phyloP scores from a whole-genome alignment of 2,329 filamentous ascomycete species.

The Rhinocladiella similis region DNA sequence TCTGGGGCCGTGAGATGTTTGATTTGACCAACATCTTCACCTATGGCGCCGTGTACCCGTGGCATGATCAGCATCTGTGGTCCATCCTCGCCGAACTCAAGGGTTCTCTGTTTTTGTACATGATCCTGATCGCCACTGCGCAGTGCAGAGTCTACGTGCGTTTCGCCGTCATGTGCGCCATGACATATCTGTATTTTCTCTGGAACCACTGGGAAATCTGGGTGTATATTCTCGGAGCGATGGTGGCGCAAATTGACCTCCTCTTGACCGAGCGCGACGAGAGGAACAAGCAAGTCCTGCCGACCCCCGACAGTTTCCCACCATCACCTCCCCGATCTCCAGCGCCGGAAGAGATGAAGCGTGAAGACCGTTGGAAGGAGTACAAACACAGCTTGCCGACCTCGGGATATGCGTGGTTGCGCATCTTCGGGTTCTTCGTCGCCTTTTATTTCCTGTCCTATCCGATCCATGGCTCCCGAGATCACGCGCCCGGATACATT shows the following conservation, averaged over 20 bases:
- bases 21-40: constrained; percentile 26
- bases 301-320: constrained; percentile 3
- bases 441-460: constrained; percentile 47
- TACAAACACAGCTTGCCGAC: neutral
- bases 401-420: neutral
- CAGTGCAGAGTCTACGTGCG: constrained; percentile 37
- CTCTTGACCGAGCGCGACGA: constrained; percentile 34
- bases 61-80: constrained; percentile 50
- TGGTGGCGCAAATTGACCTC: constrained; percentile 46
- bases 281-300: constrained; percentile 30
- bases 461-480: constrained; percentile 37
- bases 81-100: constrained; percentile 50
- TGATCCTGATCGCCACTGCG: constrained; percentile 42
- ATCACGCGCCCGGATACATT: constrained; percentile 44
- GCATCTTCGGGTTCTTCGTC: constrained; percentile 37
- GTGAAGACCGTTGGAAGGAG: neutral
- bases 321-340: constrained; percentile 24
- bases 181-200: constrained; percentile 42
- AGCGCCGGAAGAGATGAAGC: constrained; percentile 19
- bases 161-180: constrained; percentile 34
- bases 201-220: constrained; percentile 48
- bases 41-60: constrained; percentile 29
- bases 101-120: constrained; percentile 45
- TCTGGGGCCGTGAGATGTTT: constrained; percentile 36
- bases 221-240: constrained; percentile 43